These are phyloP conservation scores for Salvia sclarea DNA, from an alignment of 305 asterid species.

Conservation along the genomic window DNA sequence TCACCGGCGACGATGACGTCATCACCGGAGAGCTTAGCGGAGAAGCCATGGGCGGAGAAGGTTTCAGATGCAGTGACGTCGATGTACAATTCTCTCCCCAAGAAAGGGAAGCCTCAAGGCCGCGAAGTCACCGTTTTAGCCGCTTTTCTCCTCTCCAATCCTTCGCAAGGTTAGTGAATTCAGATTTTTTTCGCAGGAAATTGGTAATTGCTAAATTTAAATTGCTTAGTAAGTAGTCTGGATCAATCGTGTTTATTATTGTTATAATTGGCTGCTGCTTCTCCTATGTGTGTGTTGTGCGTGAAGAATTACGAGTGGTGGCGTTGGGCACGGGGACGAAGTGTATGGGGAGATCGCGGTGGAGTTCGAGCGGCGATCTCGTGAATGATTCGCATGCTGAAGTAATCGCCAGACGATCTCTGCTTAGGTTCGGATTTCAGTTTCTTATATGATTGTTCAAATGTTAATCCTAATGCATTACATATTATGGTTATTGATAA, in stretches of 20 bases:
- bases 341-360: conserved; percentile 71
- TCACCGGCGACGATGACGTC: conserved; percentile 31
- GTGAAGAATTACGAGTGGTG: conserved; percentile 63
- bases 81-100: conserved; percentile 57
- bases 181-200: neutral
- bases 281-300: neutral
- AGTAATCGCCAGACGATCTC: conserved; percentile 81
- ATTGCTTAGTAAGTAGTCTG: neutral
- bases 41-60: conserved; percentile 53
- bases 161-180: conserved; percentile 55
- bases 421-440: conserved; percentile 55
- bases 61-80: conserved; percentile 56
- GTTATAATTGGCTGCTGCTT: neutral
- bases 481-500: neutral
- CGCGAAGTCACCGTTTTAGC: conserved; percentile 92
- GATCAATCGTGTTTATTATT: neutral
- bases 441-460: neutral
- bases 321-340: conserved; percentile 94
- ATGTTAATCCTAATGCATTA: neutral
- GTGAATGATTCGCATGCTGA: conserved; percentile 94
- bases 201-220: neutral
- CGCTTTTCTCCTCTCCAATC: conserved; percentile 71
- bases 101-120: conserved; percentile 97
- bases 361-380: conserved; percentile 73
- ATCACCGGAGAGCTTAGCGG: conserved; percentile 34